Evolutionary conservation across 2,329 filamentous ascomycete genomes (phyloP).

Genomic region (Purpureocillium lavendulum): DNA sequence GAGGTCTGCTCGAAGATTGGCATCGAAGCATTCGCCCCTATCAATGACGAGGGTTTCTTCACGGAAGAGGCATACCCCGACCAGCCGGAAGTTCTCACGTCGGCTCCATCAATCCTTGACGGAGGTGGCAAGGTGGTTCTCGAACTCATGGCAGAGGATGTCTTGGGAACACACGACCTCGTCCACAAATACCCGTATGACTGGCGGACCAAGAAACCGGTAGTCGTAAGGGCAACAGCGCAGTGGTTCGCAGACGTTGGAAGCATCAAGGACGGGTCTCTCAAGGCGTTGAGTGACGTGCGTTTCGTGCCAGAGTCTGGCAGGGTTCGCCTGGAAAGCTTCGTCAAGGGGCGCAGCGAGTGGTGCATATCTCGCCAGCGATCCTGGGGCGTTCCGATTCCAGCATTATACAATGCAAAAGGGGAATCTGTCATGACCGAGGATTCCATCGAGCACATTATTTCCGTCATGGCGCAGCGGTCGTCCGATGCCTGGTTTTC

Average conservation of each 20-base stretch:
- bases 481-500: constrained; percentile 95
- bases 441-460: constrained; percentile 76
- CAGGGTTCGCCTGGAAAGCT: constrained; percentile 69
- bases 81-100: constrained; percentile 53
- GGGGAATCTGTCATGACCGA: constrained; percentile 72
- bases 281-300: constrained; percentile 62
- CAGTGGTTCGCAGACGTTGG: constrained; percentile 97
- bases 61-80: constrained; percentile 71
- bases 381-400: constrained; percentile 94
- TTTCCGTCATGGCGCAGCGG: constrained; percentile 64
- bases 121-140: constrained; percentile 64
- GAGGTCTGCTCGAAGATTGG: constrained; percentile 64
- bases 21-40: constrained; percentile 71
- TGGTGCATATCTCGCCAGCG: constrained; percentile 98
- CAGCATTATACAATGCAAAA: constrained; percentile 69
- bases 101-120: constrained; percentile 61
- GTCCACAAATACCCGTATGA: constrained; percentile 96
- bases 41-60: constrained; percentile 75
- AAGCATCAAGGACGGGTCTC: constrained; percentile 66
- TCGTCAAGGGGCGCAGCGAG: constrained; percentile 79
- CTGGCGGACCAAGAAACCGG: constrained; percentile 89
- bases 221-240: constrained; percentile 85
- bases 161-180: constrained; percentile 64
- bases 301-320: constrained; percentile 72
- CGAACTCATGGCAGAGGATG: constrained; percentile 53